Evolutionary conservation across 169 alveolate species (phyloP), one percentile per base, ranked within the genome.

Genomic region (Plasmodium billcollinsi): DNA sequence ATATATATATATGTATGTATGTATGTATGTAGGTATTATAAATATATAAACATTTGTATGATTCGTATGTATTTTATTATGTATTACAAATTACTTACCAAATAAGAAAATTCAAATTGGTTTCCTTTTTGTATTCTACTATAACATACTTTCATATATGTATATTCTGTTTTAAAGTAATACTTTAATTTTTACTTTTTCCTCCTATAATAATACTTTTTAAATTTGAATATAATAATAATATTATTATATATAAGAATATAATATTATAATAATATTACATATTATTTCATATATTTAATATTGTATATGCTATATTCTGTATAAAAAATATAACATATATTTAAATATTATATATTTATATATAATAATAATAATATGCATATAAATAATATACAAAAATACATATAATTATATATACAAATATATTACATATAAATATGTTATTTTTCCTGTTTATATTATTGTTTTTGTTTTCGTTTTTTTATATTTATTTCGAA

Each of bases 111-210:
- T 49, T 80, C 54, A 56, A 21, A 66, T 43, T 80, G 47, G 69
- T 33, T 80, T 49, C 90, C 24, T 29, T 67, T 69, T 80, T 54
- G 90, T 59, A 50, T 80, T 80, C 67, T 80, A 80, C 56, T 58
- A 52, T 80, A 80, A 69, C 90, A 80, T 80, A 80, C 70, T 80
- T 80, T 80, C 80, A 71, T 67, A 80, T 70, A 69, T 56, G 61
- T 80, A 67, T 67, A 67, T 24, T 80, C 43, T 3, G 83, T 49
- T 80, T 80, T 54, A 67, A 66, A 80, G 83, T 26, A 78, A 50
- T 61, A 47, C 74, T 47, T 70, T 18, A 70, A 6, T 18, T 74
- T 74, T 59, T 74, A 21, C 49, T 74, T 45, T 29, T 66, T 62
- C 88, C 73, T 62, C 88, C 66, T 47, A 26, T 73, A 26, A 29